Percentiles rank a stretch among this genome's conserved stretches.
Evolutionary conservation across 2,329 filamentous ascomycete species (phyloP).

Genomic region (Allantophomopsis cytisporea): DNA sequence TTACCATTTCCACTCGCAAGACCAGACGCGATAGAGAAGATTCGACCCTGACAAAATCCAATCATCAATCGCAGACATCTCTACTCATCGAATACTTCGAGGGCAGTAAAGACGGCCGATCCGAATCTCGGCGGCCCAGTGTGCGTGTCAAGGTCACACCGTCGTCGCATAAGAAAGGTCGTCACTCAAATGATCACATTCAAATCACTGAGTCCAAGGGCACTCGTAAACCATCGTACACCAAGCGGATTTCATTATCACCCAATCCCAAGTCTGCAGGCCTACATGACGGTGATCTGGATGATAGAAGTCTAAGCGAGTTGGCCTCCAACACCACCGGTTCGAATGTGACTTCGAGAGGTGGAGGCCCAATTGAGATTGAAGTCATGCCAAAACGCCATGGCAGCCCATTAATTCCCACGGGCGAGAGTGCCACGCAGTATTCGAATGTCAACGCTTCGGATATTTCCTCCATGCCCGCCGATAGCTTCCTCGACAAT

Average conservation of each 20-base stretch:
- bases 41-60: conserved; percentile 34
- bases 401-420: conserved; percentile 55
- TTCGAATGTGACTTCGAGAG: conserved; percentile 57
- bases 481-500: conserved; percentile 53
- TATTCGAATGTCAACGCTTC: conserved; percentile 58
- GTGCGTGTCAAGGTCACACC: conserved; percentile 62
- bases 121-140: conserved; percentile 46
- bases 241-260: conserved; percentile 51
- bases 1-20: conserved; percentile 75
- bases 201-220: conserved; percentile 75
- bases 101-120: conserved; percentile 40
- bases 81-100: conserved; percentile 69
- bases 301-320: conserved; percentile 55
- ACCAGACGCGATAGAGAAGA: conserved; percentile 38
- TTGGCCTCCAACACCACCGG: conserved; percentile 70
- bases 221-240: conserved; percentile 54
- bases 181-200: conserved; percentile 56
- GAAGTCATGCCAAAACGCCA: conserved; percentile 56
- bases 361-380: conserved; percentile 65
- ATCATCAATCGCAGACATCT: conserved; percentile 52
- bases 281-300: conserved; percentile 33
- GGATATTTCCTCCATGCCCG: conserved; percentile 74
- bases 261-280: conserved; percentile 27
- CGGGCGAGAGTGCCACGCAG: conserved; percentile 39
- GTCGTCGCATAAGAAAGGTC: conserved; percentile 31